Evolutionary conservation across 345 rosid genomes (phyloP).

Genomic region (Camelina laxa): DNA sequence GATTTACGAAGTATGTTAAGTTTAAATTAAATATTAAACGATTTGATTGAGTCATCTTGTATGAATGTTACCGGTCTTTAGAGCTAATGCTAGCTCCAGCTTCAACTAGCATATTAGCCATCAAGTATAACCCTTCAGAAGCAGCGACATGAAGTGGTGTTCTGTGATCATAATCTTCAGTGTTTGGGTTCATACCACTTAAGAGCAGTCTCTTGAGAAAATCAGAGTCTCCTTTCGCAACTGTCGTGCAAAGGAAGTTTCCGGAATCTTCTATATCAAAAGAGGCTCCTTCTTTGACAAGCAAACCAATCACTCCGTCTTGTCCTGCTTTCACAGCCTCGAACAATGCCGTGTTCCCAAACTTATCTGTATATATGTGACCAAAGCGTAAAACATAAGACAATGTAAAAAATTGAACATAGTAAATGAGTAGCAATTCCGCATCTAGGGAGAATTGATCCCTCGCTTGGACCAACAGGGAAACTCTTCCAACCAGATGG

Average conservation of each 20-base stretch:
- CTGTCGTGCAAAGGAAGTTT: constrained; percentile 65
- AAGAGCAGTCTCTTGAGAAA: constrained; percentile 72
- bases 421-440: too few relatives aligned
- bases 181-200: constrained; percentile 78
- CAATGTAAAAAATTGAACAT: not conserved
- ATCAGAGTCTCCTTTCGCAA: constrained; percentile 79
- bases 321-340: constrained; percentile 89
- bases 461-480: too few relatives aligned
- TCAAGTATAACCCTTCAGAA: constrained; percentile 78
- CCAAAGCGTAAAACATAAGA: constrained; percentile 10
- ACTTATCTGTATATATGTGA: constrained; percentile 61
- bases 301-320: constrained; percentile 64
- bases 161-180: constrained; percentile 83
- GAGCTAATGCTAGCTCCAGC: constrained; percentile 79
- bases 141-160: constrained; percentile 94
- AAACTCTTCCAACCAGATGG: too few relatives aligned
- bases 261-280: constrained; percentile 77
- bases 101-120: constrained; percentile 78
- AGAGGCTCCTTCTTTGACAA: constrained; percentile 70
- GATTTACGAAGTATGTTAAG: not conserved
- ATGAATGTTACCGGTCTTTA: constrained; percentile 71
- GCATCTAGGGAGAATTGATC: too few relatives aligned
- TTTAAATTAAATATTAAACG: not conserved
- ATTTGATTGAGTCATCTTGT: not conserved
- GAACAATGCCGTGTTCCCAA: constrained; percentile 81